phyloP scores from a whole-genome alignment of 169 alveolate genomes.

The Babesia ovis region DNA sequence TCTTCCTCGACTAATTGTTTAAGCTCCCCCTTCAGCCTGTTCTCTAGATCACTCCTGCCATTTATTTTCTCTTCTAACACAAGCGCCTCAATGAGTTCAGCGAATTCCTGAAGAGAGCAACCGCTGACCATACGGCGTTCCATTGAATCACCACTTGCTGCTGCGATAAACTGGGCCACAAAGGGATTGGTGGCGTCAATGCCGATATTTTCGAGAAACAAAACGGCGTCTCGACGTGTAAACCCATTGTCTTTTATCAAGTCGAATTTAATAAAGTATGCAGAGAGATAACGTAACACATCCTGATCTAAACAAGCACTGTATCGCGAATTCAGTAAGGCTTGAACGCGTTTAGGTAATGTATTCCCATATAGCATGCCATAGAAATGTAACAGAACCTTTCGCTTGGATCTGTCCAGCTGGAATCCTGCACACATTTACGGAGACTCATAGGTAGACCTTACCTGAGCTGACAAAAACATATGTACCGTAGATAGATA shows the following conservation, averaged over 20 bases:
- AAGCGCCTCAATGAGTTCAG: conserved; percentile 42
- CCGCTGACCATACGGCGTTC: conserved; percentile 52
- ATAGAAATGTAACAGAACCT: conserved; percentile 32
- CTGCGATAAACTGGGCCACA: conserved; percentile 29
- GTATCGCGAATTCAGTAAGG: conserved; percentile 46
- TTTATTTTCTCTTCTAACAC: conserved; percentile 33
- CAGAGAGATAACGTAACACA: neutral
- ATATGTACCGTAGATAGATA: conserved; percentile 31
- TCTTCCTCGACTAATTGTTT: neutral
- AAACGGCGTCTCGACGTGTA: conserved; percentile 37
- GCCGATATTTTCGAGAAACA: conserved; percentile 32
- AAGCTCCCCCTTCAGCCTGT: conserved; percentile 5
- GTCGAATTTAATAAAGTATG: conserved; percentile 50
- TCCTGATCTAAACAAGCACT: conserved; percentile 17
- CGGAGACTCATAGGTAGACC: neutral
- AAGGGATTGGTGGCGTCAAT: conserved; percentile 2
- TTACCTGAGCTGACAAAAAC: conserved; percentile 39
- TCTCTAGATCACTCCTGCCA: conserved; percentile 17
- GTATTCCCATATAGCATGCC: conserved; percentile 29
- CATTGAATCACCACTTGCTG: conserved; percentile 27
- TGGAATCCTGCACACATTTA: conserved; percentile 40
- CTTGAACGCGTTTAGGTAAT: conserved; percentile 20
- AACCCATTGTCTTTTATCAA: conserved; percentile 47
- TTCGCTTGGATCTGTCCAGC: conserved; percentile 20
- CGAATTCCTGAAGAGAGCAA: conserved; percentile 58